Percentiles rank a stretch among this genome's conserved stretches.
phyloP scores from a whole-genome alignment of 1,139 yeast species.

The Kurtzmaniella quercitrusa region DNA sequence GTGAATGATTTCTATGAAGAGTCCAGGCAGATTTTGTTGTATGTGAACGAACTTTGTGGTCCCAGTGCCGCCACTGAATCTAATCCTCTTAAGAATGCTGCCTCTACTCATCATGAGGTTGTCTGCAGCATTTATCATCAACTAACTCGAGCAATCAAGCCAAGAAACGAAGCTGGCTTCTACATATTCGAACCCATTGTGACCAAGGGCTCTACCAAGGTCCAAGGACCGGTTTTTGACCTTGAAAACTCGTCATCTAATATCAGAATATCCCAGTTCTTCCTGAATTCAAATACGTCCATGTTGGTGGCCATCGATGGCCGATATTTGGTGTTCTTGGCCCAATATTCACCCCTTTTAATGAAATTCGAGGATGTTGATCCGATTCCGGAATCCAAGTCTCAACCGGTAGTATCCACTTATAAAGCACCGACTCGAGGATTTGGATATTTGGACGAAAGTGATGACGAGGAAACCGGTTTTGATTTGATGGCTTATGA shows the following conservation, averaged over 20 bases:
- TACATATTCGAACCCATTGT: background rate
- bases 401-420: conserved; percentile 7
- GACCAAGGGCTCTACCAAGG: background rate
- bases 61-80: conserved; percentile 9
- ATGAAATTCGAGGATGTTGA: conserved; percentile 17
- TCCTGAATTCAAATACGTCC: background rate
- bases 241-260: background rate
- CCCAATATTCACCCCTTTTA: conserved; percentile 7
- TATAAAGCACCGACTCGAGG: conserved; percentile 32
- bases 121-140: conserved; percentile 16
- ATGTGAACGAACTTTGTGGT: conserved; percentile 14
- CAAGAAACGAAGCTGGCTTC: conserved; percentile 10
- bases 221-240: conserved; percentile 2
- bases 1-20: conserved; percentile 24
- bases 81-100: conserved; percentile 14
- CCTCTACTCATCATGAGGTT: conserved; percentile 18
- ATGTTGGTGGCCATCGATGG: background rate
- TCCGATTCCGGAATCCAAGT: background rate
- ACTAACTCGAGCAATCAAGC: conserved; percentile 10
- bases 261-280: background rate
- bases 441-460: conserved; percentile 34
- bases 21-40: conserved; percentile 15
- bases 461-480: conserved; percentile 1
- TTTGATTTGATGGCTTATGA: conserved; percentile 2
- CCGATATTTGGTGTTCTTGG: background rate